Conservation (phyloP, 768 basidiomycete species). For the Arthromyces matolae region DNA sequence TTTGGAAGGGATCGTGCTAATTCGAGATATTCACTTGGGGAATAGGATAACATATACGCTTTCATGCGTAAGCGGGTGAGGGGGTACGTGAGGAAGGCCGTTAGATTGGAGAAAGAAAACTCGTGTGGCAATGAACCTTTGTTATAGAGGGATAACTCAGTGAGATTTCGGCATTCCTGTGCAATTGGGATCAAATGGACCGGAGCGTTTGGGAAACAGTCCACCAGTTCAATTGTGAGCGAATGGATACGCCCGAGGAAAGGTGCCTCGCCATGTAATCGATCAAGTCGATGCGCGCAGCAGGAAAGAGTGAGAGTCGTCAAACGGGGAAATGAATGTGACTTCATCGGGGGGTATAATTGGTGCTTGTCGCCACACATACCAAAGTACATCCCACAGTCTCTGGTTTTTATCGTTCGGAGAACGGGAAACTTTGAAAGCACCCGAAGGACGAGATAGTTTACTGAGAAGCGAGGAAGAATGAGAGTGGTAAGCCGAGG, state of each 20-base stretch:
- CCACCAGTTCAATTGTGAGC: not conserved
- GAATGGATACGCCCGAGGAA: not conserved
- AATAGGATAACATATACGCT: not conserved
- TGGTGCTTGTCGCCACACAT: no score
- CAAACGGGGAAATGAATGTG: not conserved
- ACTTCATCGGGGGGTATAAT: not conserved
- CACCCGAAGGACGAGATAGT: not conserved
- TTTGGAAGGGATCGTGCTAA: not conserved
- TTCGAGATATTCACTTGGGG: not conserved
- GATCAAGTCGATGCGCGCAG: not conserved
- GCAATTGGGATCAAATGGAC: not conserved
- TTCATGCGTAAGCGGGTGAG: not conserved
- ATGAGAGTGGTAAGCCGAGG: not conserved
- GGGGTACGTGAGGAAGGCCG: not conserved
- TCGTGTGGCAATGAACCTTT: not conserved
- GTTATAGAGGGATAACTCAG: not conserved
- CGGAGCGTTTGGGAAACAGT: not conserved
- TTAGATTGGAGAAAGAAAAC: not conserved
- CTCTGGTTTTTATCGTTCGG: not conserved
- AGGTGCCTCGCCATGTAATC: not conserved
- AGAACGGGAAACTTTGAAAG: not conserved
- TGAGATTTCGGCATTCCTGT: not conserved
- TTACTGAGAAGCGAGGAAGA: not conserved
- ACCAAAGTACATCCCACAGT: not conserved
- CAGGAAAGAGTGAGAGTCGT: not conserved